Evolutionary conservation across 1,284 basidiomycete genomes (phyloP), one percentile per base, ranked within the genome.

Genomic region (Ceratobasidium papillatum): DNA sequence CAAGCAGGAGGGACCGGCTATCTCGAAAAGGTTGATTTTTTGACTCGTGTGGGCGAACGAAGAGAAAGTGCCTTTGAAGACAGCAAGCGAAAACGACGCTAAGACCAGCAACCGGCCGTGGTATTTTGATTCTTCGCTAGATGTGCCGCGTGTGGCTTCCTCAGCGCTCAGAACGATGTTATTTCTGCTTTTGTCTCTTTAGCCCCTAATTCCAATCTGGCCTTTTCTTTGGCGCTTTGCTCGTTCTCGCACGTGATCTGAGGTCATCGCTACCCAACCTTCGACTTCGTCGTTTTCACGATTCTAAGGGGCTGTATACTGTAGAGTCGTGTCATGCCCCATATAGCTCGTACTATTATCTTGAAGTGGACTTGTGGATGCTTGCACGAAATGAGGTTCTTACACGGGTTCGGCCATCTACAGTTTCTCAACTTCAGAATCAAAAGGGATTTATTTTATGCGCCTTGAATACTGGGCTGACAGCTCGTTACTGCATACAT

Each of bases 11-110:
- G 91, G 25, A 38, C 68, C n/a, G 92, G 93, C 0, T 94, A 91
- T 81, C 84, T 95, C 22, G 93, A 93, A 78, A 94, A 91, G 81
- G 88, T 93, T 30, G 91, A 93, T 56, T 95, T 94, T 79, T 80
- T 95, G 78, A 83, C 90, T 74, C 84, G 93, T 54, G 93, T 94
- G 0, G 90, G 88, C 49, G 88, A 89, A 62, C 85, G 91, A 75
- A 89, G 87, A 80, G 91, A 91, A 61, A 87, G 88, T 63, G 85
- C 84, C 0, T 80, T 91, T 22, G 90, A 92, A 52, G 84, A 86
- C 2, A 85, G 81, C 47, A 76, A 76, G 52, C 61, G 71, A 19
- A 76, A 76, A 41, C 58, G 75, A 51, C 68, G 68, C 30, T 72
- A 19, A 72, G 9, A n/a, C 52, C 8, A 25, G 3, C n/a, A 4